These are phyloP conservation scores for Cryptosporidium felis DNA, from an alignment of 169 alveolate species.

Conservation along the genomic window DNA sequence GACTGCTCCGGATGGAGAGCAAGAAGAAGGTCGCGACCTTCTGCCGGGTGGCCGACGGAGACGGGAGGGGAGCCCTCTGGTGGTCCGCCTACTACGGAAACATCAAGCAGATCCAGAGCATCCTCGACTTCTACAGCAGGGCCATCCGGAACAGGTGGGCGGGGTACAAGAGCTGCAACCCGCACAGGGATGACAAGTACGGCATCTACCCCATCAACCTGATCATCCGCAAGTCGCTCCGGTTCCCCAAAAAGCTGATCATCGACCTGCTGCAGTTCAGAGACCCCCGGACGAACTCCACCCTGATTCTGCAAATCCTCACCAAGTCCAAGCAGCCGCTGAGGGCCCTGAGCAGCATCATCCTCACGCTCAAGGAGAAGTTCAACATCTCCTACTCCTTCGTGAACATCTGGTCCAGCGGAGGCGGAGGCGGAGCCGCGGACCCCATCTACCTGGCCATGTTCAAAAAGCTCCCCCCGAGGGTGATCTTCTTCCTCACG, in stretches of 20 bases:
- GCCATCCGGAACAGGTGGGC: slow-evolving; percentile 59
- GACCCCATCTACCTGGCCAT: slow-evolving; percentile 52
- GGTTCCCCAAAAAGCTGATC: slow-evolving; percentile 31
- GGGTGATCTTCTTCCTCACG: slow-evolving; percentile 7
- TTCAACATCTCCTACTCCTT: slow-evolving; percentile 58
- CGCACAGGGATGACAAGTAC: slow-evolving; percentile 42
- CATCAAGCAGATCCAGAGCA: slow-evolving; percentile 21
- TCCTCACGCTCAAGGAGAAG: slow-evolving; percentile 3
- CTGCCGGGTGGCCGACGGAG: slow-evolving; percentile 34
- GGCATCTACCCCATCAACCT: slow-evolving; percentile 59
- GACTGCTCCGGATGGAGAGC: slow-evolving; percentile 42
- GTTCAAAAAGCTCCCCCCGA: slow-evolving; percentile 11
- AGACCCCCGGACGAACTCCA: slow-evolving; percentile 40
- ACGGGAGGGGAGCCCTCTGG: slow-evolving; percentile 65
- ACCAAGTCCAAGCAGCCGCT: slow-evolving; percentile 56
- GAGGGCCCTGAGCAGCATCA: slow-evolving; percentile 11
- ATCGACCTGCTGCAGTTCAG: slow-evolving; percentile 28
- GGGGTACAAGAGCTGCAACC: slow-evolving; percentile 52
- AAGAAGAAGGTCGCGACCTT: slow-evolving; percentile 52
- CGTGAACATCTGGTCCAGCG: slow-evolving; percentile 53
- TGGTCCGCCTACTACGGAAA: slow-evolving; percentile 69
- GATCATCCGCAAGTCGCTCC: background rate
- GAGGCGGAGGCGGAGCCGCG: background rate
- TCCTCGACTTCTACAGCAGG: slow-evolving; percentile 19
- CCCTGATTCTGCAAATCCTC: slow-evolving; percentile 44